Evolutionary conservation across 129 eudicot genomes (phyloP), one percentile per base, ranked within the genome.

Genomic region (Lonicera japonica): DNA sequence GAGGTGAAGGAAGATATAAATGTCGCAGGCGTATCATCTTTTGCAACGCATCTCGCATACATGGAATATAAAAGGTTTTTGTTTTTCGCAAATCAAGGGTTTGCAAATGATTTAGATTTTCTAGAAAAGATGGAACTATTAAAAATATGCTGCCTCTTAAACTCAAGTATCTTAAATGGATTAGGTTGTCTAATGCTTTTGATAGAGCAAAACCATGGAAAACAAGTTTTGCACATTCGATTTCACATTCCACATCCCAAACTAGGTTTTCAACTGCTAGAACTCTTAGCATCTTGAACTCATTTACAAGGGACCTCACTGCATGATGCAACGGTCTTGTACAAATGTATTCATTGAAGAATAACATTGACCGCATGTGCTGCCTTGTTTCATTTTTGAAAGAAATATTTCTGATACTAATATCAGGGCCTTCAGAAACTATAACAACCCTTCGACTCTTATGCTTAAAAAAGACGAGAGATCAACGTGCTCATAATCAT

Each of bases 161-260:
- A 34, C 76, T 39, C 23, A 70, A 59, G 38, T 58, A 64, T 34
- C 72, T 52, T 22, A 70, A 20, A 57, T 63, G 75, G 17, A 70
- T 43, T 1, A 75, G 51, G 4, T 36, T 43, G 11, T 43, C 61
- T 6, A 69, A 16, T 1, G 21, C 56, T 22, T 16, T 22, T 12
- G 56, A 11, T 11, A 64, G 8, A 2, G 6, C 4, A 52, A 52
- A 18, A 11, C 0, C 5, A 18, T 5, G 23, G 4, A 18, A 10
- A 2, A 1, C 0, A 4, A 4, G 0, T 0, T 17, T 18, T 6
- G 11, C 23, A n/a, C n/a, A n/a, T n/a, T n/a, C n/a, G n/a, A n/a
- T n/a, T n/a, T n/a, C n/a, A n/a, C n/a, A n/a, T n/a, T n/a, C n/a
- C n/a, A n/a, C n/a, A n/a, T n/a, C n/a, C n/a, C n/a, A 10, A 8